Evolutionary conservation across 352 stramenopile species (phyloP), one percentile per base, ranked within the genome.

Genomic region (Pythium brachiatum): DNA sequence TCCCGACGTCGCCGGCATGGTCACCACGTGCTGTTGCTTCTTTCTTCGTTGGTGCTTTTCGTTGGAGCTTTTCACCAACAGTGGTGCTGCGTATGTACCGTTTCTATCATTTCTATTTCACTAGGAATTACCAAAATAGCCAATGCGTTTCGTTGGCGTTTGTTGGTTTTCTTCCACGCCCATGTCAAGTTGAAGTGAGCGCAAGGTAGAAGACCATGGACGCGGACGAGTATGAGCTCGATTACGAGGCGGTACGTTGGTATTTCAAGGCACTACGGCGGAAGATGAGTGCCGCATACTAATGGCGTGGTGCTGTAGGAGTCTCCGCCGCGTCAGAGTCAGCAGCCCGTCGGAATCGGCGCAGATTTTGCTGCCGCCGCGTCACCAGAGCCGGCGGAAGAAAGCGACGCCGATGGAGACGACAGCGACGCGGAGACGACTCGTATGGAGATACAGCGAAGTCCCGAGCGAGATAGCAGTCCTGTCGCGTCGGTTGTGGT

Each of bases 1-100:
- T 47, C 92, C 92, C 13, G 89, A 73, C 21, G 83, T 89, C 18
- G 94, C 85, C 57, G 89, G 89, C 92, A 98, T 97, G 47, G 23
- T 90, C 25, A 20, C 29, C 52, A 12, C n/a, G 18, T 48, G 25
- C n/a, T 54, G 7, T 58, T 43, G 15, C 18, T 51, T 21, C 29
- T 1, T 43, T 38, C 50, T 44, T 44, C 16, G 51, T 13, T 31
- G 31, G n/a, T 9, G 27, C n/a, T 61, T 8, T 13, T 60, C 18
- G 26, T 15, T 52, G 34, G 34, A n/a, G 34, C 34, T n/a, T 41
- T 44, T 44, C 23, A 18, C n/a, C n/a, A 13, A 54, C 47, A 54
- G 36, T 39, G 21, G 16, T 21, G 12, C n/a, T 3, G 36, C 36
- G 16, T n/a, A n/a, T n/a, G 15, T 21, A 21, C 16, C 13, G 15